Conservation (phyloP, 1,284 basidiomycete genomes). For the Lentinus polychrous region DNA sequence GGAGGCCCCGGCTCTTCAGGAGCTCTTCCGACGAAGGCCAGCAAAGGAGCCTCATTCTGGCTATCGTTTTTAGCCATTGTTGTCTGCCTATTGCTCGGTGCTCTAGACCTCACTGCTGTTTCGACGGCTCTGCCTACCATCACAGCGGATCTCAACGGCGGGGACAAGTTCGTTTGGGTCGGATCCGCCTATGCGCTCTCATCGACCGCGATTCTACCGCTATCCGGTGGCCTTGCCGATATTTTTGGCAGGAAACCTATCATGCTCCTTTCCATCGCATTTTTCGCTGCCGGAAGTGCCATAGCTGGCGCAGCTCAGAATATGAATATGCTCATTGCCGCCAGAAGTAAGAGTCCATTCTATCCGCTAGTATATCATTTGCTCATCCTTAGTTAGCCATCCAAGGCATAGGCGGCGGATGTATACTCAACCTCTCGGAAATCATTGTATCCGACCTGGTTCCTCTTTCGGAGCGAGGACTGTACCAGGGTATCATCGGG, state of each 20-base stretch:
- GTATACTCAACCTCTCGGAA: slow-evolving; percentile 26
- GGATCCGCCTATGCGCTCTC: slow-evolving; percentile 20
- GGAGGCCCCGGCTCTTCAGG: background rate
- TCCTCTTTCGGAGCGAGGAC: slow-evolving; percentile 30
- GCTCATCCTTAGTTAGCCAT: slow-evolving; percentile 17
- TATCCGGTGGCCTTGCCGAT: slow-evolving; percentile 20
- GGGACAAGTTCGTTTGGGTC: slow-evolving; percentile 21
- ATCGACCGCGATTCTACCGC: slow-evolving; percentile 20
- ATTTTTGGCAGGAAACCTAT: slow-evolving; percentile 21
- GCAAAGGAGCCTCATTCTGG: slow-evolving; percentile 14
- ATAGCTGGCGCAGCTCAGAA: slow-evolving; percentile 13
- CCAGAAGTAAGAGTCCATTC: slow-evolving; percentile 9
- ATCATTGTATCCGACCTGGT: slow-evolving; percentile 33
- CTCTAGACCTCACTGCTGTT: slow-evolving; percentile 19
- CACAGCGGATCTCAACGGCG: slow-evolving; percentile 18
- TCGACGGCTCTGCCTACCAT: slow-evolving; percentile 23
- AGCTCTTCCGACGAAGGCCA: background rate
- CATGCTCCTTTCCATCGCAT: slow-evolving; percentile 15
- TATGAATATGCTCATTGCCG: slow-evolving; percentile 15
- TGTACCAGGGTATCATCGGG: slow-evolving; percentile 28
- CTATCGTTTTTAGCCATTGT: slow-evolving; percentile 17
- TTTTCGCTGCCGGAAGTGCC: slow-evolving; percentile 15
- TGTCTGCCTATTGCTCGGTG: slow-evolving; percentile 18
- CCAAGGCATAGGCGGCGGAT: slow-evolving; percentile 35
- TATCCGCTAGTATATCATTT: background rate